phyloP scores from a whole-genome alignment of 2,329 filamentous ascomycete species.

The Hirsutella minnesotensis region DNA sequence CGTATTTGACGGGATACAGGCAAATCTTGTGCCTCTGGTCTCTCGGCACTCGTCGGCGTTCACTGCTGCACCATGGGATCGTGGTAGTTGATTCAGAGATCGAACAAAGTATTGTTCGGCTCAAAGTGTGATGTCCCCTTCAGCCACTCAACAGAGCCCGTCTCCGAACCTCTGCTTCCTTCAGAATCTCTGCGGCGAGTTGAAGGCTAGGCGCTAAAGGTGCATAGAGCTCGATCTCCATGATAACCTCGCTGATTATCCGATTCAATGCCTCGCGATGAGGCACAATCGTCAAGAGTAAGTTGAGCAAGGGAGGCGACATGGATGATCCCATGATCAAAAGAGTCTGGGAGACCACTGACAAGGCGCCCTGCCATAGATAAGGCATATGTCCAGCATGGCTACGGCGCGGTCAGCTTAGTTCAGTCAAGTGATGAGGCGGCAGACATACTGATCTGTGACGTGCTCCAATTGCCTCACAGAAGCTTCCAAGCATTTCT shows the following conservation, averaged over 20 bases:
- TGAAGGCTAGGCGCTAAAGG: constrained; percentile 65
- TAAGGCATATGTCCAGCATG: constrained; percentile 78
- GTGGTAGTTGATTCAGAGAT: too few relatives aligned
- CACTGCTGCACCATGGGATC: too few relatives aligned
- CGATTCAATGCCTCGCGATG: constrained; percentile 53
- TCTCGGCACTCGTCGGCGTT: too few relatives aligned
- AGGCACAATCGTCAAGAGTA: constrained; percentile 46
- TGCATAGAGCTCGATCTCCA: constrained; percentile 63
- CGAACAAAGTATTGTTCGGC: too few relatives aligned
- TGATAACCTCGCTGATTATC: constrained; percentile 66
- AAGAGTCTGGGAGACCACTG: constrained; percentile 70
- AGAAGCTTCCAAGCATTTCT: constrained; percentile 71
- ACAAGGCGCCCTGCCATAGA: constrained; percentile 74
- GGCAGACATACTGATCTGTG: constrained; percentile 54
- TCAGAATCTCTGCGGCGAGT: constrained; percentile 68
- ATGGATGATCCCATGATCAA: constrained; percentile 78
- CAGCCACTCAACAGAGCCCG: constrained; percentile 47
- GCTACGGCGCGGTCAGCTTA: constrained; percentile 22
- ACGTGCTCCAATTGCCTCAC: constrained; percentile 72
- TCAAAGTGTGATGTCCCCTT: too few relatives aligned
- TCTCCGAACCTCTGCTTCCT: constrained; percentile 63
- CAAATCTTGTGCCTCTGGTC: too few relatives aligned
- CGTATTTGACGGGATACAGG: too few relatives aligned
- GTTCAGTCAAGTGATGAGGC: neutral
- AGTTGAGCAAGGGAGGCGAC: constrained; percentile 57